phyloP scores from a whole-genome alignment of 2,329 filamentous ascomycete species.

The Cladosporium sphaerospermum region DNA sequence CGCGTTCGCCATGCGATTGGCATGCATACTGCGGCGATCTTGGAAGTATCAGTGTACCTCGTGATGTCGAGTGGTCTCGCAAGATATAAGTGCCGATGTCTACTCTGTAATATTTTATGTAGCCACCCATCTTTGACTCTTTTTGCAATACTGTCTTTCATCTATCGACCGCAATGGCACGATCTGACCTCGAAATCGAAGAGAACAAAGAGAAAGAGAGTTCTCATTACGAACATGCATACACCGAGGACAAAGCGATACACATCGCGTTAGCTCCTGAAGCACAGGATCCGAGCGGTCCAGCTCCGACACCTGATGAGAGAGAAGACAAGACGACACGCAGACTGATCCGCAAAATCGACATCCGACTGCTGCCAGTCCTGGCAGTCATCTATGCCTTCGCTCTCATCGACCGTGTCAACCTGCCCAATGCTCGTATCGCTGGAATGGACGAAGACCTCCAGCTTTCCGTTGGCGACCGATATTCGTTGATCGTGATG shows the following conservation, averaged over 20 bases:
- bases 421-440: slow-evolving; percentile 65
- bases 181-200: too few relatives aligned
- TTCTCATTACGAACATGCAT: not conserved
- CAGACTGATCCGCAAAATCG: slow-evolving; percentile 16
- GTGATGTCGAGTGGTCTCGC: not conserved
- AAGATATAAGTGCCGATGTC: too few relatives aligned
- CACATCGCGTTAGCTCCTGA: slow-evolving; percentile 1
- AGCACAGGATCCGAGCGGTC: slow-evolving; percentile 1
- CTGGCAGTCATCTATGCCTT: slow-evolving; percentile 53
- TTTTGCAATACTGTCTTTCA: too few relatives aligned
- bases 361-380: slow-evolving; percentile 16
- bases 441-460: slow-evolving; percentile 50
- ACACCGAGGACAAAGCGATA: not conserved
- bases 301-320: slow-evolving; percentile 27
- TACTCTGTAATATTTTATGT: too few relatives aligned
- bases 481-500: slow-evolving; percentile 47
- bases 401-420: slow-evolving; percentile 72
- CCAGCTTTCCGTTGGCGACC: slow-evolving; percentile 6
- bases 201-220: not conserved
- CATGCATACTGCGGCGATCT: slow-evolving; percentile 1
- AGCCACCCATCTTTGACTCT: too few relatives aligned
- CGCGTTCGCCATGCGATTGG: slow-evolving; percentile 4
- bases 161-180: too few relatives aligned
- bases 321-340: slow-evolving; percentile 13
- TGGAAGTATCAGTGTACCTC: not conserved